Conservation (phyloP, 2,329 filamentous ascomycete genomes). For the Neonectria coccinea region DNA sequence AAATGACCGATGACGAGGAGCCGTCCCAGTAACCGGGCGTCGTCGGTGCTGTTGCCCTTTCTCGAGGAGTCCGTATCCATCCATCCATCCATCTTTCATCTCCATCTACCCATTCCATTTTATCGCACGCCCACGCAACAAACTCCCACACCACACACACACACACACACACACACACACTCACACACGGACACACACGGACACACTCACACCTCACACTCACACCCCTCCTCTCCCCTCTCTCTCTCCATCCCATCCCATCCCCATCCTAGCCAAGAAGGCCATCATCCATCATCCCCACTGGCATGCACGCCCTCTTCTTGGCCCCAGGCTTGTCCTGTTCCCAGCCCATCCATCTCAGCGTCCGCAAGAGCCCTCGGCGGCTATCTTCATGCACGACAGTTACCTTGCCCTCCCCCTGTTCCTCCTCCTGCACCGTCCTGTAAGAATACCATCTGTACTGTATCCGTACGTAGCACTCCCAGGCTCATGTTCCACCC, state of each 20-base stretch:
- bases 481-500: constrained; percentile 9
- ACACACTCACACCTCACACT: no score
- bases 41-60: constrained; percentile 38
- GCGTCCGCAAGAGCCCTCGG: constrained; percentile 38
- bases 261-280: constrained; percentile 27
- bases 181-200: no score
- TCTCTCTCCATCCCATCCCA: constrained; percentile 14
- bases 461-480: not conserved
- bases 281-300: constrained; percentile 29
- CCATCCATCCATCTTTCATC: constrained; percentile 21
- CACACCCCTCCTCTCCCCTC: constrained; percentile 27
- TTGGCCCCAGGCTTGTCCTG: constrained; percentile 30
- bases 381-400: constrained; percentile 50
- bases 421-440: constrained; percentile 10
- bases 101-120: constrained; percentile 25
- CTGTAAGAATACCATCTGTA: constrained; percentile 4
- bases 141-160: constrained; percentile 25
- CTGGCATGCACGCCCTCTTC: constrained; percentile 37
- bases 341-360: constrained; percentile 34
- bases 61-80: constrained; percentile 32
- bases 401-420: constrained; percentile 43
- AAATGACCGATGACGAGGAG: constrained; percentile 16
- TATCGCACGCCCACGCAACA: not conserved
- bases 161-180: no score
- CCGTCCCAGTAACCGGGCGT: constrained; percentile 25